Conservation (phyloP, 2,329 filamentous ascomycete species). For the Verticillium isaacii region DNA sequence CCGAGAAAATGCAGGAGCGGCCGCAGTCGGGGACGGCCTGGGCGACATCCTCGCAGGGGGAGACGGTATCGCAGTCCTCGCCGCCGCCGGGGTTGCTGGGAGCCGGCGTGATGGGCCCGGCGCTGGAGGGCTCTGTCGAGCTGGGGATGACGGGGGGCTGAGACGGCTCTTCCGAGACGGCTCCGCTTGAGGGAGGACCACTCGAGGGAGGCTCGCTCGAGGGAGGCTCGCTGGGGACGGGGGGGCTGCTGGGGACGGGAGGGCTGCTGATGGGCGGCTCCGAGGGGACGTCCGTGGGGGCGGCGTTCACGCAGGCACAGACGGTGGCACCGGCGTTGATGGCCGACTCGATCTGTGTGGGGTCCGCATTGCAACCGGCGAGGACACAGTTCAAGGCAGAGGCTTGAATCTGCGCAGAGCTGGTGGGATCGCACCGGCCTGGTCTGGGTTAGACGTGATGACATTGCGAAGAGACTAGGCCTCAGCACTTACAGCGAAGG, state of each 20-base stretch:
- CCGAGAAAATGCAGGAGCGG: conserved; percentile 18
- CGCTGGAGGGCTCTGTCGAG: background rate
- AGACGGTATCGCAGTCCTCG: conserved; percentile 13
- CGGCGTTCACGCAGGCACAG: conserved; percentile 15
- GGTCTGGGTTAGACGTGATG: background rate
- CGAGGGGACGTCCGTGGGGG: conserved; percentile 4
- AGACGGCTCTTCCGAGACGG: background rate
- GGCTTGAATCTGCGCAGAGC: conserved; percentile 12
- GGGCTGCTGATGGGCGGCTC: background rate
- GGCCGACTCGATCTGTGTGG: conserved; percentile 9
- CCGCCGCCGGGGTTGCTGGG: background rate
- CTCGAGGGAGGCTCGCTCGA: background rate
- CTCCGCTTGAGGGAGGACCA: background rate
- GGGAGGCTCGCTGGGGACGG: background rate
- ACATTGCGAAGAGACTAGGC: background rate
- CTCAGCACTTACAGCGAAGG: conserved; percentile 14
- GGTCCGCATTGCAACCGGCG: conserved; percentile 7
- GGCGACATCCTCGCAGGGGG: conserved; percentile 13
- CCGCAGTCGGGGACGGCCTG: conserved; percentile 16
- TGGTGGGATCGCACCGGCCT: conserved; percentile 17
- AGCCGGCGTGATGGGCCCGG: conserved; percentile 2
- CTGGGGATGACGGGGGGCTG: conserved; percentile 2
- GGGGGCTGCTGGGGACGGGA: background rate
- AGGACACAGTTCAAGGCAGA: conserved; percentile 15
- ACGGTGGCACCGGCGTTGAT: conserved; percentile 14